Evolutionary conservation across 2,329 filamentous ascomycete species (phyloP).

Genomic region (Aureobasidium mangrovei): DNA sequence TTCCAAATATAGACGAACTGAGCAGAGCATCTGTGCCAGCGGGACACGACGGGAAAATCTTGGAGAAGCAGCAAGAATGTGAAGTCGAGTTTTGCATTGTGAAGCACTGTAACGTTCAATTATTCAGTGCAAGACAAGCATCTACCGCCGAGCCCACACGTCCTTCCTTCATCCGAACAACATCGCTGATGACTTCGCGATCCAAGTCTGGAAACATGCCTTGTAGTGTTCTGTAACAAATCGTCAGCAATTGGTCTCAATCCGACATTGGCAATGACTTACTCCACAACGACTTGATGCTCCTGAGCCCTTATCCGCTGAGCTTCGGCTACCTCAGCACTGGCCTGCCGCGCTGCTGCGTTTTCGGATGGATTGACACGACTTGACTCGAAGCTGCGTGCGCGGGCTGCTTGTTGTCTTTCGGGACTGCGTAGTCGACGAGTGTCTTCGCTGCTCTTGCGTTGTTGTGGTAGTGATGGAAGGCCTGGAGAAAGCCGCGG

Average conservation of each 20-base stretch:
- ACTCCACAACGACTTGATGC: slow-evolving; percentile 82
- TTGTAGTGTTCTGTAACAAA: slow-evolving; percentile 56
- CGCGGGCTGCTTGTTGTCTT: slow-evolving; percentile 42
- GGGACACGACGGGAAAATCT: background rate
- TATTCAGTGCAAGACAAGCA: slow-evolving; percentile 39
- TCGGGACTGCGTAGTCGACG: slow-evolving; percentile 22
- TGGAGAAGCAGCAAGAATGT: background rate
- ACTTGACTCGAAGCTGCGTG: slow-evolving; percentile 5
- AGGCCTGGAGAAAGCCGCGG: slow-evolving; percentile 41
- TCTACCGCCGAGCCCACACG: slow-evolving; percentile 43
- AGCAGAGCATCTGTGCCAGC: too few relatives aligned
- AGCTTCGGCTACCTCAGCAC: slow-evolving; percentile 80
- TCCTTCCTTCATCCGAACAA: slow-evolving; percentile 91
- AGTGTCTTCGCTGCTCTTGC: slow-evolving; percentile 21
- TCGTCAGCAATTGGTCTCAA: slow-evolving; percentile 11
- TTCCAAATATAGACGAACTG: too few relatives aligned
- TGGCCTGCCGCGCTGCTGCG: slow-evolving; percentile 81
- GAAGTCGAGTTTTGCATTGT: background rate
- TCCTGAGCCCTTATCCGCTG: slow-evolving; percentile 73
- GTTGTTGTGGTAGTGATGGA: slow-evolving; percentile 30
- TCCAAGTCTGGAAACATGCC: slow-evolving; percentile 97
- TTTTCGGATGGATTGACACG: slow-evolving; percentile 47
- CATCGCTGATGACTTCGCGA: slow-evolving; percentile 89
- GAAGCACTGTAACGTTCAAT: slow-evolving; percentile 10
- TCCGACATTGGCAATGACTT: slow-evolving; percentile 19